Evolutionary conservation across 1,139 yeast species (phyloP).

Genomic region (Scheffersomyces stambukii): DNA sequence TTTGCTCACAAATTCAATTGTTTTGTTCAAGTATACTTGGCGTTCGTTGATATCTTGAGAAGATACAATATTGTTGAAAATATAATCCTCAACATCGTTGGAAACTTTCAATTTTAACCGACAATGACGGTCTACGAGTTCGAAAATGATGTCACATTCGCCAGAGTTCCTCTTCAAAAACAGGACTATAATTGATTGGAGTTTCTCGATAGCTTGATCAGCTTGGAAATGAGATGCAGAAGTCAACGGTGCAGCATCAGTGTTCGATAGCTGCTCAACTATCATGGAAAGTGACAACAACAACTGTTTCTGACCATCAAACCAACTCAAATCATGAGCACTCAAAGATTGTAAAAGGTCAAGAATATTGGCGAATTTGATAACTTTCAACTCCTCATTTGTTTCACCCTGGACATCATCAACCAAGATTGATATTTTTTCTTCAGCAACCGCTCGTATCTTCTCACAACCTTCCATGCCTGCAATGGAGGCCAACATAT

Average conservation of each 20-base stretch:
- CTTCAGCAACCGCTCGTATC: slow-evolving; percentile 52
- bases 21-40: slow-evolving; percentile 47
- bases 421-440: slow-evolving; percentile 40
- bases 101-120: slow-evolving; percentile 46
- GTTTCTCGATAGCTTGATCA: slow-evolving; percentile 63
- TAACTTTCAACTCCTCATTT: slow-evolving; percentile 50
- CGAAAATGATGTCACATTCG: slow-evolving; percentile 37
- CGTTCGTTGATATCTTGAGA: slow-evolving; percentile 45
- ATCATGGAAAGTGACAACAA: slow-evolving; percentile 45
- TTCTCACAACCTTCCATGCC: slow-evolving; percentile 55
- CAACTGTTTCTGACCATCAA: slow-evolving; percentile 46
- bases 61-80: slow-evolving; percentile 55
- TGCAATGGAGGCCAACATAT: slow-evolving; percentile 60
- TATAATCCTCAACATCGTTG: slow-evolving; percentile 48
- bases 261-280: slow-evolving; percentile 39
- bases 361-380: slow-evolving; percentile 66
- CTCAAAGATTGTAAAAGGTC: slow-evolving; percentile 58
- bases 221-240: slow-evolving; percentile 69
- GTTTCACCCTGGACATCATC: slow-evolving; percentile 42
- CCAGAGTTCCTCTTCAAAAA: slow-evolving; percentile 36
- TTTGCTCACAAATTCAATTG: slow-evolving; percentile 47
- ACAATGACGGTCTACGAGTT: slow-evolving; percentile 47
- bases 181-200: slow-evolving; percentile 53
- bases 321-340: slow-evolving; percentile 58
- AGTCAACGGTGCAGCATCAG: slow-evolving; percentile 35